A percentile compares a stretch with the other conserved stretches of the same genome.
Conservation (phyloP, 139 green algal species). For the Marvania coccoides region DNA sequence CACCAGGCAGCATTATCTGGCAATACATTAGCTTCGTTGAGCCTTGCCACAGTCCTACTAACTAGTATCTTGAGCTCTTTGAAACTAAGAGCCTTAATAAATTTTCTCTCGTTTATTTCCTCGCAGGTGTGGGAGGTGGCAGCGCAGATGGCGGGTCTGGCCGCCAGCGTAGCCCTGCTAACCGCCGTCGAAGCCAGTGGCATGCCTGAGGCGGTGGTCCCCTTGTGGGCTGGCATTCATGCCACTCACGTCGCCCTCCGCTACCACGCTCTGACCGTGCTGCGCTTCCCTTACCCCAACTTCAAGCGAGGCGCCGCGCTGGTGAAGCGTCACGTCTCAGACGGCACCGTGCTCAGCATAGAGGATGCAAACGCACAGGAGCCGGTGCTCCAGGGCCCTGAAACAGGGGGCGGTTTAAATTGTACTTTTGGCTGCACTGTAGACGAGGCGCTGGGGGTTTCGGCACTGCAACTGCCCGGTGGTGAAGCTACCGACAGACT, state of each 20-base stretch:
- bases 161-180: slow-evolving; percentile 54
- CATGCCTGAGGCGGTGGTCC: slow-evolving; percentile 34
- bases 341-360: not conserved
- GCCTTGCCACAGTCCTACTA: too few species aligned
- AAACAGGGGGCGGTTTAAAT: not conserved
- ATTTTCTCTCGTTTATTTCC: not conserved
- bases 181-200: slow-evolving; percentile 21
- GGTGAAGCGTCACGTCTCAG: not conserved
- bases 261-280: slow-evolving; percentile 37
- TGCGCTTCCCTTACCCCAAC: slow-evolving; percentile 57
- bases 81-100: not conserved
- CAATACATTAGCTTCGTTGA: too few species aligned
- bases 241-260: slow-evolving; percentile 51
- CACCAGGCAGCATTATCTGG: too few species aligned
- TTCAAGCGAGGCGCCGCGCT: slow-evolving; percentile 43
- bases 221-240: slow-evolving; percentile 50
- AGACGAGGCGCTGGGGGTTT: not conserved
- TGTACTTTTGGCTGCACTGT: slow-evolving; percentile 1
- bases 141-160: slow-evolving; percentile 63
- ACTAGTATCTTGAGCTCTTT: too few species aligned
- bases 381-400: not conserved
- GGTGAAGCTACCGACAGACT: not conserved
- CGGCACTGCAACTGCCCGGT: not conserved
- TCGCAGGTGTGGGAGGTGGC: slow-evolving; percentile 67
- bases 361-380: not conserved